Evolutionary conservation across 169 alveolate genomes (phyloP), one percentile per base, ranked within the genome.

Genomic region (Plasmodium gonderi): DNA sequence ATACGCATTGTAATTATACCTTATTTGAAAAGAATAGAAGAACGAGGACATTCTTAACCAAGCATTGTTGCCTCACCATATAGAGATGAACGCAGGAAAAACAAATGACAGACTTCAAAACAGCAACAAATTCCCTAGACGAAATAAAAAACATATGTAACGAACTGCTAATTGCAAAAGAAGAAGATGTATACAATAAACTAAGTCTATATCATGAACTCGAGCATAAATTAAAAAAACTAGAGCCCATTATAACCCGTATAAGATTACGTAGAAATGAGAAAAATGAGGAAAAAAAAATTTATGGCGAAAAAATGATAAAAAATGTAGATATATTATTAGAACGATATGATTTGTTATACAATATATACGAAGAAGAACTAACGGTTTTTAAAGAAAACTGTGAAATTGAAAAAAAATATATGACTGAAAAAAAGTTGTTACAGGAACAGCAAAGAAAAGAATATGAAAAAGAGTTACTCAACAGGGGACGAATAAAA

Each of bases 251-350:
- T 51, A 85, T 85, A n/a, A 85, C 92, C 3, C 54, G 92, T 29
- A 85, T 85, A 51, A 54, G 87, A 38, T 17, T 85, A 54, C 60
- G 92, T 51, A 85, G 92, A 31, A 85, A 85, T 65, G 92, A 85
- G 64, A 74, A 72, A 44, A n/a, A 76, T 54, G 87, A 85, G 33
- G 76, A 76, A 64, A 85, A 85, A 45, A 72, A 65, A 49, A 60
- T 65, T 17, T 85, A 85, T 85, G 92, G 92, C 23, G 92, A 54
- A 75, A 85, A 85, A 14, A 85, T 85, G 92, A 74, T 85, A 4
- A 85, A 85, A 75, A 85, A 60, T 54, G 80, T 85, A n/a, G 92
- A 85, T 65, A 17, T 78, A n/a, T 78, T 85, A 64, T 67, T 85
- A 23, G 92, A 85, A 78, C 38, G 92, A 20, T 85, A 74, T 74